A percentile compares a stretch with the other conserved stretches of the same genome.
phyloP scores from a whole-genome alignment of 495 filamentous ascomycete species.

The Cryomyces minteri region DNA sequence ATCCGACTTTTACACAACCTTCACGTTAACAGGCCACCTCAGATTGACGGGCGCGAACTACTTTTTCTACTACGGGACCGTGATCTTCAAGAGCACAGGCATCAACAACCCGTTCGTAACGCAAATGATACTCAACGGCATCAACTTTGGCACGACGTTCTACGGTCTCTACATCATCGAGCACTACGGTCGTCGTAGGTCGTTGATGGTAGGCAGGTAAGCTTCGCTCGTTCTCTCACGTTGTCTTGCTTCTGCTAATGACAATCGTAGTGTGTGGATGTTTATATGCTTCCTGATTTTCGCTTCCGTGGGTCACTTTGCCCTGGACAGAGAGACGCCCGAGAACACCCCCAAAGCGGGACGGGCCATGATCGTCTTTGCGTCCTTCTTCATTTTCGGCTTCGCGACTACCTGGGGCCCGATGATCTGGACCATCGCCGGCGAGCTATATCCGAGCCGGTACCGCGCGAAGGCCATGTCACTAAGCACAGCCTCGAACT shows the following conservation, averaged over 20 bases:
- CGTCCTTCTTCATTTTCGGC: constrained; percentile 43
- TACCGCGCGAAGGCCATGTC: constrained; percentile 45
- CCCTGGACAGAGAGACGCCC: constrained; percentile 18
- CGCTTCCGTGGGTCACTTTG: constrained; percentile 18
- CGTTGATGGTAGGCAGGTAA: constrained; percentile 14
- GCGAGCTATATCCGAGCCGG: constrained; percentile 55
- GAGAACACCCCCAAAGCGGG: constrained; percentile 38
- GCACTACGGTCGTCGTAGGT: constrained; percentile 16
- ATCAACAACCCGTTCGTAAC: constrained; percentile 38
- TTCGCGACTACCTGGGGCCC: constrained; percentile 46
- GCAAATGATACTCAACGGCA: constrained; percentile 15
- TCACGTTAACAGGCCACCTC: not conserved
- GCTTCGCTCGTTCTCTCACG: no score
- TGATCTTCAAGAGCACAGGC: constrained; percentile 1
- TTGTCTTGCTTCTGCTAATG: not conserved
- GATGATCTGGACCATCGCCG: constrained; percentile 62
- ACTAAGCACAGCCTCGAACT: constrained; percentile 67
- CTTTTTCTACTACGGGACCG: constrained; percentile 4
- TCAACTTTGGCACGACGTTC: constrained; percentile 21
- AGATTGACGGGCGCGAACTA: not conserved
- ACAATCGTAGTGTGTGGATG: constrained; percentile 12
- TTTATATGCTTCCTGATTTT: constrained; percentile 22
- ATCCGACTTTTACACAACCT: no score
- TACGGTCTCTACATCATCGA: constrained; percentile 22
- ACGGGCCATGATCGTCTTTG: constrained; percentile 57